Conservation (phyloP, 2,329 filamentous ascomycete genomes). For the Fusarium hostae region DNA sequence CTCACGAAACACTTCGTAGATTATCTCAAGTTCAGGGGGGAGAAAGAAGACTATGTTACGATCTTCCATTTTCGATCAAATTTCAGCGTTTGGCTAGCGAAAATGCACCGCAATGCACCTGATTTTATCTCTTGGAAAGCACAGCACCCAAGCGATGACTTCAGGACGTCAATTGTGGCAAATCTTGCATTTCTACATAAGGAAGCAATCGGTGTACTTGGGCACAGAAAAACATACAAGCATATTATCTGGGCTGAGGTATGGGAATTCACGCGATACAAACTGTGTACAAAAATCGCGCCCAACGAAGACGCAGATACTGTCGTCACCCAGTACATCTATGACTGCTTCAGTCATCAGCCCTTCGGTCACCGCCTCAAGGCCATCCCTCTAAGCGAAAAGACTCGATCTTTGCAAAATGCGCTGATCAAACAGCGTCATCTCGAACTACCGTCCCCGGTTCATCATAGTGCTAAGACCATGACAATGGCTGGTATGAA, state of each 20-base stretch:
- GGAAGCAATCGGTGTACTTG: conserved; percentile 66
- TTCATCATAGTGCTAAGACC: conserved; percentile 39
- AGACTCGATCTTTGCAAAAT: conserved; percentile 45
- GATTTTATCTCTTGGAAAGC: conserved; percentile 66
- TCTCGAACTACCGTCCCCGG: conserved; percentile 42
- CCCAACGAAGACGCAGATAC: conserved; percentile 54
- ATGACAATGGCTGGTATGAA: conserved; percentile 36
- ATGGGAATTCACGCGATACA: conserved; percentile 51
- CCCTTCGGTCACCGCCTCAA: conserved; percentile 66
- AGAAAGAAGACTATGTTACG: conserved; percentile 51
- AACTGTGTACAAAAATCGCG: conserved; percentile 10
- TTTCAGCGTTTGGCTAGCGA: conserved; percentile 68
- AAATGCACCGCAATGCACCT: conserved; percentile 54
- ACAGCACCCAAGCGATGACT: conserved; percentile 65
- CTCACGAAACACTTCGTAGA: conserved; percentile 79
- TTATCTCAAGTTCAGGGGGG: conserved; percentile 60
- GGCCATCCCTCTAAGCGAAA: conserved; percentile 43
- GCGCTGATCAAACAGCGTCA: conserved; percentile 44
- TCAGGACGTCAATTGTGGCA: conserved; percentile 67
- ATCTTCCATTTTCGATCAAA: conserved; percentile 66
- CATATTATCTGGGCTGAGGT: conserved; percentile 68
- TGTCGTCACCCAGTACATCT: conserved; percentile 76
- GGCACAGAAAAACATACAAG: conserved; percentile 38
- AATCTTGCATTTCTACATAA: conserved; percentile 73
- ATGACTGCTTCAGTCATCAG: conserved; percentile 71